Evolutionary conservation across 208 protist genomes (phyloP), one percentile per base, ranked within the genome.

Genomic region (Crithidia sp.): DNA sequence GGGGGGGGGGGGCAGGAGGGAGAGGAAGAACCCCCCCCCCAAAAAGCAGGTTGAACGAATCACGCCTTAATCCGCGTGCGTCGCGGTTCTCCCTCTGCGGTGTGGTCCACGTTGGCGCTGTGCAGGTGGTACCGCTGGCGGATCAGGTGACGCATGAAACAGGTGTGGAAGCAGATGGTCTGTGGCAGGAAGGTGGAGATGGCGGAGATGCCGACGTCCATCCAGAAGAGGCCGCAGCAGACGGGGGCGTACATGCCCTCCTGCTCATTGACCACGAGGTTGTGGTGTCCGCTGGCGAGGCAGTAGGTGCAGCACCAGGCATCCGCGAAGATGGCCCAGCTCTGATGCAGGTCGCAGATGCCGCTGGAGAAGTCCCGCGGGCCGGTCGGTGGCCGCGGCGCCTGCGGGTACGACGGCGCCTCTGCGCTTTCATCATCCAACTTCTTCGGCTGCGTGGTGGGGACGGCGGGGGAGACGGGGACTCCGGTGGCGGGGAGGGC

Each of bases 221-320:
- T 43, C 55, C 76, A 71, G 40, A 70, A n/a, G 10, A 81, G 55
- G 3, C 80, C 67, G 17, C 45, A 47, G 52, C 70, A 74, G 4
- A 82, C 7, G 6, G 67, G 71, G 19, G 39, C 53, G 67, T 70
- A 50, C 14, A 85, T 19, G 44, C 76, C 76, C n/a, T 41, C 45
- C 14, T 56, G 13, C 13, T 76, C 52, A 53, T 64, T 67, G 10
- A 77, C 45, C 3, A 81, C 36, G 13, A 50, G 50, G 58, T 71
- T 73, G 57, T 71, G 67, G 40, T 79, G 76, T 7, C 56, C 63
- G 36, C 65, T 68, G 53, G 53, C 61, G 3, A 67, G 37, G 72
- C 77, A 86, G 73, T 79, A 79, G 17, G 58, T 37, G 58, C 81
- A 83, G 55, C 62, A 53, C 10, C 6, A 67, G 13, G 67, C 65